These are phyloP conservation scores for Medicago lupulina DNA, from an alignment of 306 rosid species.

Conservation along the genomic window DNA sequence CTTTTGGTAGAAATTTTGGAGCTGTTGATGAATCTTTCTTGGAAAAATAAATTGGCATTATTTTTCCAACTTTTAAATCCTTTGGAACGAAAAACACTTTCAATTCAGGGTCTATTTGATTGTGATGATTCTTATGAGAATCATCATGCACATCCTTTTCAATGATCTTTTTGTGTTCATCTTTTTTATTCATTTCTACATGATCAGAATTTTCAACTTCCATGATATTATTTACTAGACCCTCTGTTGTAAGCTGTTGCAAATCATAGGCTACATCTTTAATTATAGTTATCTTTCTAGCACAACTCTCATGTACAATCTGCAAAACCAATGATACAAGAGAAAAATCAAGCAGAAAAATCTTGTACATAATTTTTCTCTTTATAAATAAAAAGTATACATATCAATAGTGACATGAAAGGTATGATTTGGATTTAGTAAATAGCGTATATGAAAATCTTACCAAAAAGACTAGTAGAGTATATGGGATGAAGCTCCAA, in stretches of 20 bases:
- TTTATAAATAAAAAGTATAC: neutral
- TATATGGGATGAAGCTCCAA: constrained; percentile 47
- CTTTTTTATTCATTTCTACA: neutral
- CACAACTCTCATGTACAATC: constrained; percentile 43
- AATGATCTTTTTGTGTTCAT: constrained; percentile 21
- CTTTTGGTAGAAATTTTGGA: constrained; percentile 61
- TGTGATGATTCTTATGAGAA: constrained; percentile 36
- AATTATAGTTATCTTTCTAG: constrained; percentile 46
- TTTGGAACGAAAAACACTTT: constrained; percentile 66
- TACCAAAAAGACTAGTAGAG: constrained; percentile 50
- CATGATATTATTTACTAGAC: constrained; percentile 28
- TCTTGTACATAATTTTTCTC: neutral
- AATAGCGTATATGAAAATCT: constrained; percentile 14
- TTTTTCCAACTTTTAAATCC: constrained; percentile 59
- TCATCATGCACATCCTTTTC: constrained; percentile 2
- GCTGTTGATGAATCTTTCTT: constrained; percentile 51
- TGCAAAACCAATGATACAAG: constrained; percentile 35
- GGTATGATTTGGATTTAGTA: constrained; percentile 1
- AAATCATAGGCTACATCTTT: constrained; percentile 33
- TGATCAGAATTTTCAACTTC: constrained; percentile 29
- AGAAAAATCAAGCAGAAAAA: neutral
- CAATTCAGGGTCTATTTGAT: constrained; percentile 53
- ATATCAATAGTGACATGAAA: no score
- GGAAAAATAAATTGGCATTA: constrained; percentile 63
- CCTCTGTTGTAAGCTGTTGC: constrained; percentile 42